Evolutionary conservation across 108 stramenopile genomes (phyloP).

Genomic region (Pseudonitzschia pungens): DNA sequence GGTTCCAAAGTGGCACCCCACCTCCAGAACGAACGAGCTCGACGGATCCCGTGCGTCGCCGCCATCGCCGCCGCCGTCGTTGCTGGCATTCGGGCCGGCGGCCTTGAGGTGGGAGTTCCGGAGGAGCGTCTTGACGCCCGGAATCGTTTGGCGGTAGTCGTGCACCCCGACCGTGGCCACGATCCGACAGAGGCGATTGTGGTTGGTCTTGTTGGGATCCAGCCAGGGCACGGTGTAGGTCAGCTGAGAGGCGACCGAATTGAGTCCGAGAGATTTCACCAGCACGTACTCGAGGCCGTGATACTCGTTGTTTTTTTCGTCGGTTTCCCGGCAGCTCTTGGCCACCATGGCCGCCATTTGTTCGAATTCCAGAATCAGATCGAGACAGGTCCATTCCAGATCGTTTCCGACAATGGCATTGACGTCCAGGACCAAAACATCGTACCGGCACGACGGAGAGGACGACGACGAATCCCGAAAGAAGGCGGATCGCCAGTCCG

Average conservation of each 20-base stretch:
- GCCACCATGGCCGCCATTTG: conserved; percentile 24
- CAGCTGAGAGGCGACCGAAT: conserved; percentile 26
- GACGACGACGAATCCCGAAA: conserved; percentile 15
- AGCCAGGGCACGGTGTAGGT: conserved; percentile 30
- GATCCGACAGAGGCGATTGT: conserved; percentile 13
- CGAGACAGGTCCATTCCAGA: conserved; percentile 42
- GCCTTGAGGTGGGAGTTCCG: not conserved
- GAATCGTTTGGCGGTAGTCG: conserved; percentile 50
- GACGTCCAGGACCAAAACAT: conserved; percentile 51
- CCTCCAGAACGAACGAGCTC: conserved; percentile 31
- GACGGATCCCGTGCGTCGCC: not conserved
- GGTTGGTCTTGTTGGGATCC: conserved; percentile 6
- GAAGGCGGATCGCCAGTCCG: conserved; percentile 42
- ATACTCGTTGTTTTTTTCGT: conserved; percentile 9
- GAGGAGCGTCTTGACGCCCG: not conserved
- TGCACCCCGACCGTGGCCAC: conserved; percentile 53
- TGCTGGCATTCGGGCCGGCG: not conserved
- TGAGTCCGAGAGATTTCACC: conserved; percentile 41
- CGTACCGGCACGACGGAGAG: conserved; percentile 10
- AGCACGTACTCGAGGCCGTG: conserved; percentile 22
- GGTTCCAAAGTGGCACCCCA: conserved; percentile 57
- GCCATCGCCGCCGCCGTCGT: not conserved
- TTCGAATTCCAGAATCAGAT: conserved; percentile 45
- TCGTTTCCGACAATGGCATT: conserved; percentile 53
- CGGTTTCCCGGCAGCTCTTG: conserved; percentile 15